A percentile compares a stretch with the other conserved stretches of the same genome.
These are phyloP conservation scores for Pseudopithomyces maydicus DNA, from an alignment of 2,329 filamentous ascomycete species.

Conservation along the genomic window DNA sequence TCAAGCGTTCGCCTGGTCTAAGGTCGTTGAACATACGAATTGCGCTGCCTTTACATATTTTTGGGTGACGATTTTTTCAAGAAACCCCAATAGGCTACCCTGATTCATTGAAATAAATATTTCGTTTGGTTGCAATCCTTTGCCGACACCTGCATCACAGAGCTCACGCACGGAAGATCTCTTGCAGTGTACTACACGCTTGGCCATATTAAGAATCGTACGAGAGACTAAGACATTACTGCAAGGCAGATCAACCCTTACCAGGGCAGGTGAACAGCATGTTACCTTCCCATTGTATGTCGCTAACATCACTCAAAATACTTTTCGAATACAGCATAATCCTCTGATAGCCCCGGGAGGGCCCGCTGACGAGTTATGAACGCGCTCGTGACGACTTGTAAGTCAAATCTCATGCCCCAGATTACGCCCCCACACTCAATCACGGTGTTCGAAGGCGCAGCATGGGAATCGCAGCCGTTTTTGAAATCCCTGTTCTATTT, in stretches of 20 bases:
- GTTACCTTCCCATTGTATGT: not conserved
- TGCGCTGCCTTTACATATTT: not conserved
- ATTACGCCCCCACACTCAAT: slow-evolving; percentile 12
- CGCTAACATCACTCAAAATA: not conserved
- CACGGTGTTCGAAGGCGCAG: not conserved
- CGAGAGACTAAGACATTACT: not conserved
- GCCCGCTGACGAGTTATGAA: slow-evolving; percentile 25
- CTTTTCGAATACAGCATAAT: slow-evolving; percentile 18
- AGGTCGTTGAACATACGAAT: not conserved
- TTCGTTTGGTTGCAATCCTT: no score
- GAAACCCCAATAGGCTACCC: no score
- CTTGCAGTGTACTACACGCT: not conserved
- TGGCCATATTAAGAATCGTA: not conserved
- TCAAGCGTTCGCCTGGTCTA: not conserved
- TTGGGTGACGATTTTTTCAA: no score
- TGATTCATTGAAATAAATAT: no score
- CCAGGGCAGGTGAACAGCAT: slow-evolving; percentile 3
- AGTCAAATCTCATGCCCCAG: slow-evolving; percentile 17
- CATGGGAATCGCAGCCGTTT: not conserved
- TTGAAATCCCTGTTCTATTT: slow-evolving; percentile 4
- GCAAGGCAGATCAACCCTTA: slow-evolving; percentile 1
- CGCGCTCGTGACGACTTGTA: slow-evolving; percentile 39
- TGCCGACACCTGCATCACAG: no score
- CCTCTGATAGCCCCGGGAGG: not conserved
- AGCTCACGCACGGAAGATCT: no score